Evolutionary conservation across 352 stramenopile species (phyloP).

Genomic region (Globisporangium iwayamae): DNA sequence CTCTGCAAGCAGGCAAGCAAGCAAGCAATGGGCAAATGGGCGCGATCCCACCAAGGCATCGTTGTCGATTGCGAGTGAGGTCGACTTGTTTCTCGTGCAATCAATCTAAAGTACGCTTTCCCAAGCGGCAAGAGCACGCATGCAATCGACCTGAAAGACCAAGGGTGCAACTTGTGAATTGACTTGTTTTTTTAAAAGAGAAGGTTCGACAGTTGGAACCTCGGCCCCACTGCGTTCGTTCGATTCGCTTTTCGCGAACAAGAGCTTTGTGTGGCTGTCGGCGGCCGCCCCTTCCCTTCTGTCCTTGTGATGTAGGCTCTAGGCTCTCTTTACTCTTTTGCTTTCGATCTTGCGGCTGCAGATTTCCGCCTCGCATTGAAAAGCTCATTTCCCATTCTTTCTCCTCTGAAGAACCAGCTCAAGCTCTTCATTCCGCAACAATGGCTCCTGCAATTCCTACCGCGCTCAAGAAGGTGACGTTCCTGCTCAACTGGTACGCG

Average conservation of each 20-base stretch:
- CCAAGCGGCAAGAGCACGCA: no score
- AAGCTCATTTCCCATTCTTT: slow-evolving; percentile 12
- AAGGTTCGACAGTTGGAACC: slow-evolving; percentile 10
- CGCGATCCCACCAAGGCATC: neutral
- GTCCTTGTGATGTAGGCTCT: neutral
- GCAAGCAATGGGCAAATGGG: neutral
- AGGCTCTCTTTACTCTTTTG: neutral
- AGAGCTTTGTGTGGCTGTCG: neutral
- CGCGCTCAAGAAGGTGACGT: slow-evolving; percentile 39
- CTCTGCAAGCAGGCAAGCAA: slow-evolving; percentile 1
- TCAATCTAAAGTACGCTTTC: neutral
- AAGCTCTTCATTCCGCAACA: neutral
- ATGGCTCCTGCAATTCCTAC: slow-evolving; percentile 29
- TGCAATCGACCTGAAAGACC: slow-evolving; percentile 1
- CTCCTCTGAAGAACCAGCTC: slow-evolving; percentile 2
- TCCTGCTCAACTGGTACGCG: slow-evolving; percentile 52
- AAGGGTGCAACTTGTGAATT: slow-evolving; percentile 1
- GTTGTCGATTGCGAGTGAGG: neutral
- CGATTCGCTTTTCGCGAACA: neutral
- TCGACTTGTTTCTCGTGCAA: no score
- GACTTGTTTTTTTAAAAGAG: neutral
- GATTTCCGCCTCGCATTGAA: neutral
- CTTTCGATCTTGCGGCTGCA: neutral
- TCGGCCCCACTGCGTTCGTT: slow-evolving; percentile 1
- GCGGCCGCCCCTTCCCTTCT: neutral